A percentile compares a stretch with the other conserved stretches of the same genome.
Evolutionary conservation across 345 rosid species (phyloP).

Genomic region (Leavenworthia alabamica): DNA sequence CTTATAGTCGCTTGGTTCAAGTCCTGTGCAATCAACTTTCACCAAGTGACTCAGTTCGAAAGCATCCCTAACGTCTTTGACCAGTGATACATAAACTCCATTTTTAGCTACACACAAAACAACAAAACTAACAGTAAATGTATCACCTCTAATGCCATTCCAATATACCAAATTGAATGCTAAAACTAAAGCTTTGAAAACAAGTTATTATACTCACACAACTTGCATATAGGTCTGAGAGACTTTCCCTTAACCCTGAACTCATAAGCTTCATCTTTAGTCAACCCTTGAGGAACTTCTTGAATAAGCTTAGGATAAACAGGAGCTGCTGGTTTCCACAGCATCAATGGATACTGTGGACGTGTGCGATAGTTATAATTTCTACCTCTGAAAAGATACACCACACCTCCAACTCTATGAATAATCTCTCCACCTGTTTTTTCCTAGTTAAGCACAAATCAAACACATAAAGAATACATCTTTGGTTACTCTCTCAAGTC

Average conservation of each 20-base stretch:
- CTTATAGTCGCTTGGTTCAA: slow-evolving; percentile 86
- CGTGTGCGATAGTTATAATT: slow-evolving; percentile 76
- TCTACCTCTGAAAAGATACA: slow-evolving; percentile 87
- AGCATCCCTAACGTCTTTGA: slow-evolving; percentile 75
- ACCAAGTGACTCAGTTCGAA: slow-evolving; percentile 81
- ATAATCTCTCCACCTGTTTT: slow-evolving; percentile 81
- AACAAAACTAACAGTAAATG: neutral
- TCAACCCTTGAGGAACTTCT: slow-evolving; percentile 82
- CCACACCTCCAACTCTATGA: slow-evolving; percentile 66
- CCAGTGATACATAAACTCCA: slow-evolving; percentile 69
- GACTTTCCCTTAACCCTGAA: slow-evolving; percentile 61
- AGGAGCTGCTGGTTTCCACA: slow-evolving; percentile 98
- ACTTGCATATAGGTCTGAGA: slow-evolving; percentile 74
- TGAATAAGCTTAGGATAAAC: slow-evolving; percentile 92
- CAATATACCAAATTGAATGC: neutral
- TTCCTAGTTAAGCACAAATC: slow-evolving; percentile 39
- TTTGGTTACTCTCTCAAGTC: neutral
- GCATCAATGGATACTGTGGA: slow-evolving; percentile 78
- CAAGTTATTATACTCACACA: slow-evolving; percentile 41
- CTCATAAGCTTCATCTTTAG: slow-evolving; percentile 59
- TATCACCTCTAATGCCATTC: neutral
- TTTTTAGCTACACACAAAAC: slow-evolving; percentile 58
- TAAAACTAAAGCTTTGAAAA: neutral
- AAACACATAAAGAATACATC: neutral
- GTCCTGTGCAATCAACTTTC: slow-evolving; percentile 71